A percentile compares a stretch with the other conserved stretches of the same genome.
Evolutionary conservation across 306 rosid species (phyloP).

Genomic region (Psophocarpus tetragonolobus): DNA sequence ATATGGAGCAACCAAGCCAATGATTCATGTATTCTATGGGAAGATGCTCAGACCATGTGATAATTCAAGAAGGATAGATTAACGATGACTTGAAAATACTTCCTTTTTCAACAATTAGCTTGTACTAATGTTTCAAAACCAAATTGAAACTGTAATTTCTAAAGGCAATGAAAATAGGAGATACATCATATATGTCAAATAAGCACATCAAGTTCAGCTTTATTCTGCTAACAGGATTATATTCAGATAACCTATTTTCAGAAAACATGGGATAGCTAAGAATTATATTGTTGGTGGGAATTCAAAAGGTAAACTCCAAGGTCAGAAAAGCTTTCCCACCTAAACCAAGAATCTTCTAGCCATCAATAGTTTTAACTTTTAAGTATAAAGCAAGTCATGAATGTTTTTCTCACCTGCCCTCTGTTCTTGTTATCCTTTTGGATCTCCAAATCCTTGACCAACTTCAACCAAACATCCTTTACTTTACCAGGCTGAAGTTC

Average conservation of each 20-base stretch:
- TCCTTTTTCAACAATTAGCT: not conserved
- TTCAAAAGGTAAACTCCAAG: slow-evolving; percentile 9
- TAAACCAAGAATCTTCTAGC: slow-evolving; percentile 23
- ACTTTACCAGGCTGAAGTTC: slow-evolving; percentile 96
- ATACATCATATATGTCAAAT: not conserved
- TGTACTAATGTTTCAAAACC: slow-evolving; percentile 6
- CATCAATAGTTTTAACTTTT: slow-evolving; percentile 12
- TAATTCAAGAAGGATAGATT: not conserved
- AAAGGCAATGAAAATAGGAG: not conserved
- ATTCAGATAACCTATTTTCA: not conserved
- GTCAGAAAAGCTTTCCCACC: not conserved
- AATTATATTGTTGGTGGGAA: not conserved
- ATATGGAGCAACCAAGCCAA: slow-evolving; percentile 4
- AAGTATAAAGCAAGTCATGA: slow-evolving; percentile 22
- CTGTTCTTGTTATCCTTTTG: slow-evolving; percentile 87
- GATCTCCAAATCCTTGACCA: slow-evolving; percentile 91
- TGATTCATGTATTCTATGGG: not conserved
- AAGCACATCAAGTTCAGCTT: not conserved
- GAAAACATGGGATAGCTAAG: not conserved
- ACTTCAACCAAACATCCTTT: slow-evolving; percentile 94
- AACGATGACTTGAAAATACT: not conserved
- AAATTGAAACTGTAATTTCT: not conserved
- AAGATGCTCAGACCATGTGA: not conserved
- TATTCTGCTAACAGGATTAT: slow-evolving; percentile 7
- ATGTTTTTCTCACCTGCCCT: slow-evolving; percentile 69